Evolutionary conservation across 2,329 filamentous ascomycete genomes (phyloP), one percentile per base, ranked within the genome.

Genomic region (Chaetomium olivaceum): DNA sequence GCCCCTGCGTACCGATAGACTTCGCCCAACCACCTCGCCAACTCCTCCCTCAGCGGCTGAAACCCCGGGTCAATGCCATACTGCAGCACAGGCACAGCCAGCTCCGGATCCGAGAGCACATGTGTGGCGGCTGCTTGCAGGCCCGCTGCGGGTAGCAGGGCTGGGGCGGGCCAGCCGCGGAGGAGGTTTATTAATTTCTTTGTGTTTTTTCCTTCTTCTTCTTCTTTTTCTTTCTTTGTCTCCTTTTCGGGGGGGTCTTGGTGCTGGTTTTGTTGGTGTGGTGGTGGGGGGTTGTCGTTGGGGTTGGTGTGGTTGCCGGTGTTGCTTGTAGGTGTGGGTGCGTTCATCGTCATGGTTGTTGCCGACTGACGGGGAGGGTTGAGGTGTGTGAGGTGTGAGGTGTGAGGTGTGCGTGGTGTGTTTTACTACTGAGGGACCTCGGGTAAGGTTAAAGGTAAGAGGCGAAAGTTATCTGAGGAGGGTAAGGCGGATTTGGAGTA

Each of bases 31-130:
- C 91, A 97, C 48, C 77, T 74, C 3, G 91, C 89, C 39, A 97
- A 78, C 50, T 86, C 83, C 67, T 86, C 80, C 16, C 92, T 85
- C 46, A 95, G 81, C n/a, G 87, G 87, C 67, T 83, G 78, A 72
- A 90, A 90, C 31, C 93, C 93, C 52, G 86, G 80, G 75, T 96
- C 91, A 0, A 92, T 89, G 0, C 90, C 93, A 73, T 97, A 97
- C 65, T 89, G 83, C 46, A 97, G 82, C n/a, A 84, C 89, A 0
- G 88, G 85, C 2, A 82, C 79, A 63, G 83, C 86, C 64, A 89
- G 78, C 9, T 77, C 74, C 11, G 86, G 83, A 73, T 89, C 81
- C 16, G 85, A 81, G 57, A 96, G 83, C 9, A 88, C 85, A 61
- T 80, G 79, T 65, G 83, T 79, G 64, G 89, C 81, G 29, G 91